A percentile compares a stretch with the other conserved stretches of the same genome.
Conservation (phyloP, 2,329 filamentous ascomycete species). For the Ophiocordyceps camponoti-saundersi region DNA sequence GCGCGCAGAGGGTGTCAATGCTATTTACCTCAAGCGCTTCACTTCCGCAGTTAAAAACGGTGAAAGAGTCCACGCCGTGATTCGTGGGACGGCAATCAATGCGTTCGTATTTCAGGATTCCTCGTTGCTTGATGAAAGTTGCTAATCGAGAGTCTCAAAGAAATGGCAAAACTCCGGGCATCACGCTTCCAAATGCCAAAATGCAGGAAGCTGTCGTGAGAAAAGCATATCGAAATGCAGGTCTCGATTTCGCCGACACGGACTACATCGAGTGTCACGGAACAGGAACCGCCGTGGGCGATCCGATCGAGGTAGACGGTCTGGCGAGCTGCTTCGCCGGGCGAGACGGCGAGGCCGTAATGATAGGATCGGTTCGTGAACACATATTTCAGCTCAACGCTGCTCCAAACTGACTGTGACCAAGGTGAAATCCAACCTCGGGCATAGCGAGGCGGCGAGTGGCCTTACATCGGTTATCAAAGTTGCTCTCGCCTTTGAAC, state of each 20-base stretch:
- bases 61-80: constrained; percentile 8
- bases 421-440: constrained; percentile 13
- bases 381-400: not conserved
- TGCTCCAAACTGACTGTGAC: not conserved
- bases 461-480: constrained; percentile 12
- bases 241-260: constrained; percentile 7
- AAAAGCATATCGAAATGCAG: constrained; percentile 19
- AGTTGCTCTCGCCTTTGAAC: constrained; percentile 9
- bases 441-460: constrained; percentile 11
- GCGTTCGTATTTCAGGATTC: not conserved
- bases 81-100: constrained; percentile 6
- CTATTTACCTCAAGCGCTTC: constrained; percentile 15
- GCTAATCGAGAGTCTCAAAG: not conserved
- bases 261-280: constrained; percentile 28
- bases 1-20: constrained; percentile 12
- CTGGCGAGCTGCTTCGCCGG: constrained; percentile 9
- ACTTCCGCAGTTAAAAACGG: constrained; percentile 10
- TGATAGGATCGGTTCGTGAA: not conserved
- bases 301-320: constrained; percentile 31
- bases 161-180: constrained; percentile 9
- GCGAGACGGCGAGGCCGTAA: not conserved
- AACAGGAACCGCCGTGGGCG: constrained; percentile 33
- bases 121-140: not conserved
- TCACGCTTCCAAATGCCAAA: constrained; percentile 7
- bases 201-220: constrained; percentile 19